Evolutionary conservation across 768 basidiomycete species (phyloP).

Genomic region (Amanita brunnescens): DNA sequence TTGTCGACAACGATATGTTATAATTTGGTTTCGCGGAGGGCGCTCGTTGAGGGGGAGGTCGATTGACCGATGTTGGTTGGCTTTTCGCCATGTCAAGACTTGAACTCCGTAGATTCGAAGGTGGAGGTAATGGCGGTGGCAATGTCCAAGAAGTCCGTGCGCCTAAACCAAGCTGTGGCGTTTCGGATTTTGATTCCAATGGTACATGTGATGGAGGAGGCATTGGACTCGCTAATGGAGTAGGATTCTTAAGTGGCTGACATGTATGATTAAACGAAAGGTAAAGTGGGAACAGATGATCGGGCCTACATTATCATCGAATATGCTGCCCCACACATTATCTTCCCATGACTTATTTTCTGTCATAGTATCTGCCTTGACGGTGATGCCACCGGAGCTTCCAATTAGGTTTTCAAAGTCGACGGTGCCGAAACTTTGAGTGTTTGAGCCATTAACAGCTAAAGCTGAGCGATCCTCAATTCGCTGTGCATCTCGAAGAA

Average conservation of each 20-base stretch:
- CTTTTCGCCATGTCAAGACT: not conserved
- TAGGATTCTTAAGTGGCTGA: constrained; percentile 8
- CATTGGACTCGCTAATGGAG: not conserved
- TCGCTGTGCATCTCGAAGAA: constrained; percentile 86
- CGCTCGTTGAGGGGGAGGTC: not conserved
- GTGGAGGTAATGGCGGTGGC: not conserved
- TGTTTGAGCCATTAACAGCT: constrained; percentile 31
- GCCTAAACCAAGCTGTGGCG: constrained; percentile 22
- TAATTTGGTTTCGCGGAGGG: constrained; percentile 20
- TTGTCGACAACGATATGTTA: constrained; percentile 18
- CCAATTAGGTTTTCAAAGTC: constrained; percentile 88
- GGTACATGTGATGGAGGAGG: not conserved
- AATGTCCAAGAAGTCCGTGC: not conserved
- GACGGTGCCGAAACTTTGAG: constrained; percentile 35
- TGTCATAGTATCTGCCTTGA: constrained; percentile 36
- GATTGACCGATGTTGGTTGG: constrained; percentile 13
- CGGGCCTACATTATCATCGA: constrained; percentile 31
- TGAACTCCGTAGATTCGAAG: not conserved
- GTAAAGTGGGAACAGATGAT: not conserved
- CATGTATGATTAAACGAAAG: constrained; percentile 3
- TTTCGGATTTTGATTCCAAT: constrained; percentile 12
- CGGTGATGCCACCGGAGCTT: constrained; percentile 34
- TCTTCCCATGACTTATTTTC: constrained; percentile 60
- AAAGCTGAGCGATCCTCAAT: constrained; percentile 70
- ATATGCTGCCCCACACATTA: constrained; percentile 79